Evolutionary conservation across 2,329 filamentous ascomycete genomes (phyloP), one percentile per base, ranked within the genome.

Genomic region (Fusarium poae): DNA sequence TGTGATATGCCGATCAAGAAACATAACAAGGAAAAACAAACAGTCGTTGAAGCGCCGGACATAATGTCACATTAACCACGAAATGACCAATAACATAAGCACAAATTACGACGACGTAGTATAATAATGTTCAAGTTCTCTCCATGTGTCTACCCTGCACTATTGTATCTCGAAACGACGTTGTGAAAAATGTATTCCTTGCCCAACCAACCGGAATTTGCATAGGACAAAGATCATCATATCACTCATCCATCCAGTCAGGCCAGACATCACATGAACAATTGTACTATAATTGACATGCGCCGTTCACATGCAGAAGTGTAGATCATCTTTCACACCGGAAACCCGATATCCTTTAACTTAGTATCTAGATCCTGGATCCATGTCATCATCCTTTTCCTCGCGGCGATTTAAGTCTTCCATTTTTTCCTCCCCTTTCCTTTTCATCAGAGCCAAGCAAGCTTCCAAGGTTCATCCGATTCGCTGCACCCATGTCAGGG

Each of bases 121-220:
- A 37, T 7, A 44, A 10, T 6, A 50, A 11, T 12, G 23, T 29
- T 25, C 15, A 21, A 37, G 9, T 39, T 29, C 39, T 16, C 11
- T 34, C 29, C 34, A 20, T 48, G 9, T n/a, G 12, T n/a, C 34
- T 59, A 65, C 64, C 65, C 53, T 67, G 44, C 37, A 54, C 42
- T 54, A 25, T 20, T 29, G 16, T 16, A 42, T 50, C 37, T 44
- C 37, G 34, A 68, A 42, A 57, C 42, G 25, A 34, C 44, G n/a
- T 40, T 37, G 45, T 51, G 12, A 46, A 39, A 48, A 42, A 11
- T 55, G 55, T n/a, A 32, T 42, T 42, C 42, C 52, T 53, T 53
- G 9, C 39, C 39, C 32, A 42, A 29, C 46, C 34, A 57, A 64
- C 45, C 27, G 35, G 23, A 35, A 10, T 46, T 32, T 45, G 20